Percentiles rank a stretch among this genome's conserved stretches.
Conservation (phyloP, 768 basidiomycete genomes). For the Mrakia gelida region DNA sequence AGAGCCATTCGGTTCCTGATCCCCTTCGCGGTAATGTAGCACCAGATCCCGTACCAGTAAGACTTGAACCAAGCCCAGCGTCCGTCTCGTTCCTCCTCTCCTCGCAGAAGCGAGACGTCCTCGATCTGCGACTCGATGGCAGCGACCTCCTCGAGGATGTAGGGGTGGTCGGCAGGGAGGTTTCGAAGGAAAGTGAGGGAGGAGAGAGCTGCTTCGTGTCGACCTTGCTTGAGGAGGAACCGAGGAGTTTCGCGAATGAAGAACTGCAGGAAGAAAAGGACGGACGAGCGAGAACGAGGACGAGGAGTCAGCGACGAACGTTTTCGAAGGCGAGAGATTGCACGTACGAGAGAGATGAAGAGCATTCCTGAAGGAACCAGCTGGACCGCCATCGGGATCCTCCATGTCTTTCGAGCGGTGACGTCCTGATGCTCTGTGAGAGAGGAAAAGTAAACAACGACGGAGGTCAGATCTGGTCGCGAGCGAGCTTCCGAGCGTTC, state of each 20-base stretch:
- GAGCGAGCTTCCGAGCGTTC: background rate
- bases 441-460: background rate
- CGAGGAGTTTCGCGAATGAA: constrained; percentile 45
- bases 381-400: constrained; percentile 45
- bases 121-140: constrained; percentile 22
- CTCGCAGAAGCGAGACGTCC: constrained; percentile 12
- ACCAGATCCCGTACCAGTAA: constrained; percentile 14
- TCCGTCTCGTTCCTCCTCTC: constrained; percentile 10
- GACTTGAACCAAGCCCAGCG: constrained; percentile 14
- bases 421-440: constrained; percentile 15
- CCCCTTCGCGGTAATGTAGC: constrained; percentile 15
- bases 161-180: constrained; percentile 40
- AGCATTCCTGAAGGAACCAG: constrained; percentile 40
- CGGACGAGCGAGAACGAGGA: too few species aligned
- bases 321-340: background rate
- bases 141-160: constrained; percentile 39
- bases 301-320: background rate
- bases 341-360: constrained; percentile 19
- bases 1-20: constrained; percentile 25
- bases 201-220: constrained; percentile 40
- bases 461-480: background rate
- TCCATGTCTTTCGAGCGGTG: constrained; percentile 36
- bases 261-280: too few species aligned
- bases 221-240: constrained; percentile 38
- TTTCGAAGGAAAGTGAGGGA: constrained; percentile 42